A percentile compares a stretch with the other conserved stretches of the same genome.
These are phyloP conservation scores for Monosporozyma siamensis DNA, from an alignment of 805 yeast species.

Conservation along the genomic window DNA sequence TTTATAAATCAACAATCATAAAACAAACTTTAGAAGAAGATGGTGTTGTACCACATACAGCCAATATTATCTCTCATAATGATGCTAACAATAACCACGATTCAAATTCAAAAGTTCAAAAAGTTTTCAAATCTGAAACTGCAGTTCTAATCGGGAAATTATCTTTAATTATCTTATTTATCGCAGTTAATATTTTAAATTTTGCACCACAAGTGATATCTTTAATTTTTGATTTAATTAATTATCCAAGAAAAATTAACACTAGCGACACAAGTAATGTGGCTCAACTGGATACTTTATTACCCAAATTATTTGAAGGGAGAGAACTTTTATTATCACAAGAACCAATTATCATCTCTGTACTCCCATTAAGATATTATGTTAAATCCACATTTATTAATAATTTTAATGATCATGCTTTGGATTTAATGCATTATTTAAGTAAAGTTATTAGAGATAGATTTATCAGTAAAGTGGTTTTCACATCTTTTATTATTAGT, in stretches of 20 bases:
- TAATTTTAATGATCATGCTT: constrained; percentile 46
- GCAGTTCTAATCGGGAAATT: constrained; percentile 48
- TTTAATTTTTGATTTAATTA: constrained; percentile 41
- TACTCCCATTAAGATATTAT: constrained; percentile 49
- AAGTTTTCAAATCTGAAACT: constrained; percentile 29
- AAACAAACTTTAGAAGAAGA: constrained; percentile 85
- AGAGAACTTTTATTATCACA: constrained; percentile 20
- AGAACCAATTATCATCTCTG: constrained; percentile 45
- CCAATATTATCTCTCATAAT: constrained; percentile 54
- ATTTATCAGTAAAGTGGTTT: constrained; percentile 65
- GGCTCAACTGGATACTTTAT: not conserved
- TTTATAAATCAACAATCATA: constrained; percentile 70
- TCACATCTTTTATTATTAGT: constrained; percentile 64
- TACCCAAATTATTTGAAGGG: not conserved
- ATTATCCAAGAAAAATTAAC: not conserved
- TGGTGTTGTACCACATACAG: constrained; percentile 69
- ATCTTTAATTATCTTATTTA: constrained; percentile 48
- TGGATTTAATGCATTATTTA: constrained; percentile 5
- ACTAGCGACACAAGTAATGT: not conserved
- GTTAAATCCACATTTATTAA: constrained; percentile 48
- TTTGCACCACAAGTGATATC: constrained; percentile 43
- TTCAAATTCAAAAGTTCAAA: not conserved
- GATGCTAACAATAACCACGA: constrained; percentile 16
- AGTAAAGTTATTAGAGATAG: constrained; percentile 69
- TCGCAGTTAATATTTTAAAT: constrained; percentile 57